Base-by-base conservation (phyloP, 371 early-diverging fungal genomes). In the Apophysomyces sp. region DNA sequence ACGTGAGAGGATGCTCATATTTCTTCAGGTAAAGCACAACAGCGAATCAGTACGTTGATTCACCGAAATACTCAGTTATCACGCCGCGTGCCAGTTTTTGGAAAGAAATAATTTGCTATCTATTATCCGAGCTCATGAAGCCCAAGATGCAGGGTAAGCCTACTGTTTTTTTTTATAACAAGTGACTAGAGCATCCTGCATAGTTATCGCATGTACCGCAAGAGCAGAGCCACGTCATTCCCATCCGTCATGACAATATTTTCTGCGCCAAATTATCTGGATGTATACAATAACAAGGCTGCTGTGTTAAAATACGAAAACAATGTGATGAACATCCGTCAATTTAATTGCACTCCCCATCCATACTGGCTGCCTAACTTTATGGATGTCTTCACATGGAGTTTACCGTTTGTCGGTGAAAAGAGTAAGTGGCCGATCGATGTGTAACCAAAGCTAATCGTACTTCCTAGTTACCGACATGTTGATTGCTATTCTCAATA, bases 361-460 rank as follows among this genome's bases (percentile, higher is more conserved):
- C 98, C 99, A 26, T 99, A 94, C 78, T 94, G 95, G 92, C 72
- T 98, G 32, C 97, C 97, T 27, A 94, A 96, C 65, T 97, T 96
- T 61, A 94, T 97, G 93, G 96, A 99, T 76, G 97, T 94, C 4
- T 96, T 99, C 65, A 94, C 94, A 29, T 98, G 99, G 98, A 94
- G 94, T 32, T 76, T 98, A 60, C 98, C 99, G 0, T 99, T 99
- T 84, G 96, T 99, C 18, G 94, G 97, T 41, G 98, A 98, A 81
- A 98, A 98, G 75, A 92, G 95, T 94, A 82, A 55, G 83, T 71
- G 11, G 12, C 12, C 21, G 34, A 18, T 36, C 18, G 8, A 36
- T 5, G 15, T 39, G 15, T 21, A 31, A 18, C 7, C 55, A 3
- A 57, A 15, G 28, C 40, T 55, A 24, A 61, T 24, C 11, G n/a